Evolutionary conservation across 805 yeast genomes (phyloP).

Genomic region (Hanseniaspora thailandica): DNA sequence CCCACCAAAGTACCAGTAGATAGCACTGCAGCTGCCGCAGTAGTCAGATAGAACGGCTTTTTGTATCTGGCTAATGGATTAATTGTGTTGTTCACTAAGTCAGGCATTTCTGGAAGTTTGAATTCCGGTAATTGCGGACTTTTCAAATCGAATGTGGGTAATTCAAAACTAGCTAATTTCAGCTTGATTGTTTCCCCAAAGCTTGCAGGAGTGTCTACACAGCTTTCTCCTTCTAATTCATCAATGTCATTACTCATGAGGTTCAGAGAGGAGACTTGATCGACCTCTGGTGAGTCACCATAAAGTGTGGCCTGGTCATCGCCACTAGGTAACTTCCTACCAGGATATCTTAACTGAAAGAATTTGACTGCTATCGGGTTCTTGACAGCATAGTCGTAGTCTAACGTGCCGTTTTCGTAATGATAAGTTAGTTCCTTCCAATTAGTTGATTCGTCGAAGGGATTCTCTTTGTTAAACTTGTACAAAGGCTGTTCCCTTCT

Average conservation of each 20-base stretch:
- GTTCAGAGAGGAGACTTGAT: neutral
- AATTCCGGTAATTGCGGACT: neutral
- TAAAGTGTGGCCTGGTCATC: too few relatives aligned
- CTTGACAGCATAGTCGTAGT: neutral
- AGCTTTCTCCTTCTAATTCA: neutral
- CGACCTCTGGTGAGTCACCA: neutral
- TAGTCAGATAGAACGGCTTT: conserved; percentile 1
- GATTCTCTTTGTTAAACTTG: neutral
- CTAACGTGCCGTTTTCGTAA: conserved; percentile 7
- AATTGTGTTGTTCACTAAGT: neutral
- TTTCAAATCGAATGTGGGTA: too few relatives aligned
- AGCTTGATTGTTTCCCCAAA: neutral
- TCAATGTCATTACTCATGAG: neutral
- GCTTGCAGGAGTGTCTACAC: neutral
- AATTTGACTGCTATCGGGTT: neutral
- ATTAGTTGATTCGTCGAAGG: conserved; percentile 3
- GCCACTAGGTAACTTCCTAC: too few relatives aligned
- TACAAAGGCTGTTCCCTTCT: conserved; percentile 1
- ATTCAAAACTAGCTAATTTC: neutral
- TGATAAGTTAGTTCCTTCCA: neutral
- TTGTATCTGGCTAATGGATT: neutral
- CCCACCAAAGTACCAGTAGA: neutral
- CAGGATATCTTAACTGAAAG: neutral
- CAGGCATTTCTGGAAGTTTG: neutral
- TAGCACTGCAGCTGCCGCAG: neutral